These are phyloP conservation scores for Candida endomychidarum DNA, from an alignment of 805 yeast species.

Conservation along the genomic window DNA sequence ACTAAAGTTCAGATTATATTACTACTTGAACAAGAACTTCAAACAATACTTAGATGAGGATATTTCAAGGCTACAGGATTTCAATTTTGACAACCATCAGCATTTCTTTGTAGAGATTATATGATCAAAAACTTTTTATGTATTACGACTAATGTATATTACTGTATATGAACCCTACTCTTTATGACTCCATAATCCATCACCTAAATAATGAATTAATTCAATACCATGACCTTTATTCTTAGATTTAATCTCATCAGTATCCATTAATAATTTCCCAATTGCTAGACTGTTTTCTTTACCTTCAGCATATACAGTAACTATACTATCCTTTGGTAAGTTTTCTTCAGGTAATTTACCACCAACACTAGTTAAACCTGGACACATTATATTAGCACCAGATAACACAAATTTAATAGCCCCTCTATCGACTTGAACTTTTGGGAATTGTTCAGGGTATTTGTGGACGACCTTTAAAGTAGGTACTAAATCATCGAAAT, in stretches of 20 bases:
- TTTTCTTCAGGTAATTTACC: slow-evolving; percentile 78
- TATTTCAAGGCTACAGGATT: slow-evolving; percentile 25
- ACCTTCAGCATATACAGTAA: slow-evolving; percentile 87
- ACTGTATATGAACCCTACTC: slow-evolving; percentile 2
- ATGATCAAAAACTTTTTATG: too few relatives aligned
- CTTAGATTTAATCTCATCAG: slow-evolving; percentile 77
- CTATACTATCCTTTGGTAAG: slow-evolving; percentile 65
- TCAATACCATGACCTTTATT: slow-evolving; percentile 93
- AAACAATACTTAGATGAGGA: slow-evolving; percentile 28
- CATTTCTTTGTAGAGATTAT: background rate
- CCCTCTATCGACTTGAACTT: slow-evolving; percentile 90
- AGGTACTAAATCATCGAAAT: slow-evolving; percentile 78
- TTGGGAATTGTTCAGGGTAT: slow-evolving; percentile 81
- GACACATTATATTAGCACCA: slow-evolving; percentile 97
- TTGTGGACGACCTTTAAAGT: slow-evolving; percentile 72
- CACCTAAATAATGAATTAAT: slow-evolving; percentile 79
- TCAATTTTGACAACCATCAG: slow-evolving; percentile 1
- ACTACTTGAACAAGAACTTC: slow-evolving; percentile 20
- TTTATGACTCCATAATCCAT: slow-evolving; percentile 68
- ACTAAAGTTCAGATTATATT: slow-evolving; percentile 25
- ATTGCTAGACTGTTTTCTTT: slow-evolving; percentile 88
- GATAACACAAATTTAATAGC: slow-evolving; percentile 94
- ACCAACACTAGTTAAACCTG: slow-evolving; percentile 86
- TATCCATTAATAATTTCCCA: slow-evolving; percentile 84
- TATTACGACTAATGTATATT: background rate